Percentiles rank a stretch among this genome's conserved stretches.
phyloP scores from a whole-genome alignment of 2,329 filamentous ascomycete species.

The Ceratocystis cubensis region DNA sequence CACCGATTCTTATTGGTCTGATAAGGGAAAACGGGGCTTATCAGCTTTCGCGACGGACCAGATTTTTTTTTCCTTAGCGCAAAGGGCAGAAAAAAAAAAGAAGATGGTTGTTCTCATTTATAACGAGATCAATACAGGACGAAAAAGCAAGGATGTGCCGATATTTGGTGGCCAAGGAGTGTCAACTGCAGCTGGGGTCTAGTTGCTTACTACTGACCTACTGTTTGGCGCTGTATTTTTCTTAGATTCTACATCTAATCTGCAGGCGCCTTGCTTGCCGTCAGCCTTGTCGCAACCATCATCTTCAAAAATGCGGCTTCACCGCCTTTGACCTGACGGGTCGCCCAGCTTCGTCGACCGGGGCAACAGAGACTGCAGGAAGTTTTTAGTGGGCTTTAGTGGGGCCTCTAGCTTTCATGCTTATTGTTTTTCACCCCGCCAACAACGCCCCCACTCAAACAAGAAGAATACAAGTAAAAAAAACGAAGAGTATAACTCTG shows the following conservation, averaged over 20 bases:
- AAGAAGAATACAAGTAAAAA: neutral
- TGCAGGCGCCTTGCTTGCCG: neutral
- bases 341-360: slow-evolving; percentile 9
- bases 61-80: neutral
- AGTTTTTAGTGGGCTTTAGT: neutral
- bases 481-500: neutral
- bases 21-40: slow-evolving; percentile 16
- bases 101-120: neutral
- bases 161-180: too few relatives aligned
- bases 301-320: neutral
- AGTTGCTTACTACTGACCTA: neutral
- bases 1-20: slow-evolving; percentile 16
- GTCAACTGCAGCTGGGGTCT: neutral
- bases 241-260: neutral
- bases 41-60: neutral
- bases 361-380: neutral
- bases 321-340: slow-evolving; percentile 2
- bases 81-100: slow-evolving; percentile 11
- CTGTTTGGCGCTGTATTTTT: neutral
- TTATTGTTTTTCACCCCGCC: neutral
- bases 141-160: too few relatives aligned
- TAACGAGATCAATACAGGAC: too few relatives aligned
- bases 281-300: neutral
- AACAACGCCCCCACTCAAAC: neutral
- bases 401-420: neutral